These are phyloP conservation scores for Penicilliopsis zonata DNA, from an alignment of 495 filamentous ascomycete genomes.

Conservation along the genomic window DNA sequence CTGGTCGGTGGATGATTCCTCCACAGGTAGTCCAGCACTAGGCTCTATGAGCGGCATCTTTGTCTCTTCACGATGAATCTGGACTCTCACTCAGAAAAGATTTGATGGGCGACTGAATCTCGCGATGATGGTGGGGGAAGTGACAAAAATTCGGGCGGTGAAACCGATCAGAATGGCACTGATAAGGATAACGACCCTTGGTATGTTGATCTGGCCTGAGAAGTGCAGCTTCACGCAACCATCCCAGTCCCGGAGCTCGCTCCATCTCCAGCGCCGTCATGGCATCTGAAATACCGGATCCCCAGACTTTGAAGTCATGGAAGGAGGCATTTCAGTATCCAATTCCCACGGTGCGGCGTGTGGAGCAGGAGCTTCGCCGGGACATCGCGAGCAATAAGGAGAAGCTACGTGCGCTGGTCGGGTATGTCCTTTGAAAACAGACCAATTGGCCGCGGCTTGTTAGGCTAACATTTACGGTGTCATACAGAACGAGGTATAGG, in stretches of 20 bases:
- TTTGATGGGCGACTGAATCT: too few relatives aligned
- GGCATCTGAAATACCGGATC: constrained; percentile 45
- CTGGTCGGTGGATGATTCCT: constrained; percentile 6
- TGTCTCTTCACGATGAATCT: constrained; percentile 8
- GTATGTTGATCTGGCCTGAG: not conserved
- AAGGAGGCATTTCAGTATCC: constrained; percentile 58
- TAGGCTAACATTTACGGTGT: constrained; percentile 5
- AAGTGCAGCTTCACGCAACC: too few relatives aligned
- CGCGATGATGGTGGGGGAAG: too few relatives aligned
- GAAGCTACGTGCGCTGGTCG: constrained; percentile 81
- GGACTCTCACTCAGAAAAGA: too few relatives aligned
- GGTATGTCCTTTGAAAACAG: constrained; percentile 33
- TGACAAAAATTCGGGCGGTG: not conserved
- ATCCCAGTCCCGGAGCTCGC: too few relatives aligned
- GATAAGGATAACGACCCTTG: not conserved
- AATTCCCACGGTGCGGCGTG: constrained; percentile 47
- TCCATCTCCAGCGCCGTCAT: constrained; percentile 23
- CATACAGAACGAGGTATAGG: constrained; percentile 66
- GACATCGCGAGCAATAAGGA: constrained; percentile 72
- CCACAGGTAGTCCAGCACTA: constrained; percentile 6
- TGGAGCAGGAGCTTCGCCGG: constrained; percentile 51
- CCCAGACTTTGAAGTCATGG: constrained; percentile 48
- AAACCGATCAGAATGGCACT: not conserved
- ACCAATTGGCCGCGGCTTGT: not conserved
- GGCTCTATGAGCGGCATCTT: constrained; percentile 25